Evolutionary conservation across 148 eudicot genomes (phyloP).

Genomic region (Camellia sinensis): DNA sequence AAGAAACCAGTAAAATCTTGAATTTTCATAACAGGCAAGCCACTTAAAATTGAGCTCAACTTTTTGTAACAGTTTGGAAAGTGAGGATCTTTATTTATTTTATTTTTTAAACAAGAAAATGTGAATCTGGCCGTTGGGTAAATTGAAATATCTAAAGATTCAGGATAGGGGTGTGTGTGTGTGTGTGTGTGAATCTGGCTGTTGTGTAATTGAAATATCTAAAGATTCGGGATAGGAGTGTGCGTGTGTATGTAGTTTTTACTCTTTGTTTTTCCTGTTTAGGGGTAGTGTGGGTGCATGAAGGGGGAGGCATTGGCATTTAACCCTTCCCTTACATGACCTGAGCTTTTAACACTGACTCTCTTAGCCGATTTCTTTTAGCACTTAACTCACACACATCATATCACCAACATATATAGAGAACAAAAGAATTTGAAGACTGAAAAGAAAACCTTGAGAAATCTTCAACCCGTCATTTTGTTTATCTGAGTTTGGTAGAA

Average conservation of each 20-base stretch:
- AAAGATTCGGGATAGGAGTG: background rate
- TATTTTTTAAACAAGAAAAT: too few relatives aligned
- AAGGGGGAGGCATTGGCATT: background rate
- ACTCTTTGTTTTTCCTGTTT: too few relatives aligned
- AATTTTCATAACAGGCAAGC: constrained; percentile 1
- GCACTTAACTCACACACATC: background rate
- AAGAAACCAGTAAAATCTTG: background rate
- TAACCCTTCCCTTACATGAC: background rate
- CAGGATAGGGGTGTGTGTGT: background rate
- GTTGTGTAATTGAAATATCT: background rate
- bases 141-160: too few relatives aligned
- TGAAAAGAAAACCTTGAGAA: constrained; percentile 32
- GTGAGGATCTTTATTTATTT: too few relatives aligned
- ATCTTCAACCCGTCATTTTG: constrained; percentile 25
- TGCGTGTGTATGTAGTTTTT: background rate
- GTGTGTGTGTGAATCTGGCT: background rate
- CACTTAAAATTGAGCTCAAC: background rate
- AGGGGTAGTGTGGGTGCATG: too few relatives aligned
- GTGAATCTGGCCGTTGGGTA: too few relatives aligned
- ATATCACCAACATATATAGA: background rate
- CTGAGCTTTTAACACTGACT: background rate
- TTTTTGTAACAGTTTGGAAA: background rate
- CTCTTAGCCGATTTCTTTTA: background rate
- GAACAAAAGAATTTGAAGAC: background rate
- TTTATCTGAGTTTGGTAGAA: constrained; percentile 44